Evolutionary conservation across 768 basidiomycete species (phyloP), one percentile per base, ranked within the genome.

Genomic region (Cyclocybe cylindracea): DNA sequence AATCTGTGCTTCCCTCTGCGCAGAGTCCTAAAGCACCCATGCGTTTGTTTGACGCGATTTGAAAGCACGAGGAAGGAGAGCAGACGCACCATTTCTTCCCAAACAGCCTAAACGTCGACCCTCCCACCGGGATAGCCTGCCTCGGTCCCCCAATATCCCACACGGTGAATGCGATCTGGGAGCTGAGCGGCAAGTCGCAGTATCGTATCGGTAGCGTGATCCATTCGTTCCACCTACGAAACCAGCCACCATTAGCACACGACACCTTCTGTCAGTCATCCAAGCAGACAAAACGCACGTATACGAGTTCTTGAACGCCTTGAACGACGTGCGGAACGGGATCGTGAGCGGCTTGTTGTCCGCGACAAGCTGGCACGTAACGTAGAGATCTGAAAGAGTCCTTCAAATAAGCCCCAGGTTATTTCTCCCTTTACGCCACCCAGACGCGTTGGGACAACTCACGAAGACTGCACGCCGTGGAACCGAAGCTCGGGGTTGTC

Each of bases 291-390:
- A 10, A 62, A 60, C 85, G 53, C 55, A 92, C 91, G 77, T 85
- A 62, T 93, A 90, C 37, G 73, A 80, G 51, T 80, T 84, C 72
- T 90, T 92, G 78, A 97, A 97, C 2, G 91, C 82, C 69, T 95
- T 96, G 79, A 91, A 94, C 1, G 90, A 84, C 1, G 96, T 98
- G 36, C 91, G 85, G 67, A 91, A 93, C 0, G 94, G 90, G 32
- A 96, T 89, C 0, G 94, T 94, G 39, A 96, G 75, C 0, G 91
- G 92, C 63, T 94, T 93, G 68, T 96, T 96, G 66, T 97, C 93
- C 9, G 93, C 90, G 54, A 91, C 79, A 11, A 99, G 84, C 65
- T 96, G 91, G 65, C 92, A 89, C 9, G 91, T 93, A 47, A 98
- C 89, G 70, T 93, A 96, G 51, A 98, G 82, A 71, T 98, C 97